phyloP scores from a whole-genome alignment of 78 protist genomes.

The Dictyostelium capitatum region DNA sequence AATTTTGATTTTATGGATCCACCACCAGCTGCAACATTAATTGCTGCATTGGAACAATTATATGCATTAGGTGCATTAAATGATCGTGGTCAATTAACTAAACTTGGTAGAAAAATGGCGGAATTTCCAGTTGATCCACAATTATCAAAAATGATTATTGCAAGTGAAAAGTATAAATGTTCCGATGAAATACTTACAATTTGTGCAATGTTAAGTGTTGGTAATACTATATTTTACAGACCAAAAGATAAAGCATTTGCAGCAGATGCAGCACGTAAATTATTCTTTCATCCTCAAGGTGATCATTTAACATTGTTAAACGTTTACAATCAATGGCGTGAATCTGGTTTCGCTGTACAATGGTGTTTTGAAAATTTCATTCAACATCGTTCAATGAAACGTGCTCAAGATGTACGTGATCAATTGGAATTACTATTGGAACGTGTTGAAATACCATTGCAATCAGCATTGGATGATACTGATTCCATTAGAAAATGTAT shows the following conservation, averaged over 20 bases:
- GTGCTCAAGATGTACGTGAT: slow-evolving; percentile 97
- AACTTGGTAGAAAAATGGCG: slow-evolving; percentile 98
- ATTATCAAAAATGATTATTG: slow-evolving; percentile 92
- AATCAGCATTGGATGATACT: slow-evolving; percentile 46
- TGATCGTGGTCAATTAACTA: slow-evolving; percentile 98
- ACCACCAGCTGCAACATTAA: slow-evolving; percentile 99
- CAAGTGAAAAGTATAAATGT: slow-evolving; percentile 81
- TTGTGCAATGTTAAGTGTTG: slow-evolving; percentile 95
- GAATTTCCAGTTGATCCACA: slow-evolving; percentile 98
- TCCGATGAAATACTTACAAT: slow-evolving; percentile 84
- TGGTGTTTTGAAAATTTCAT: slow-evolving; percentile 98
- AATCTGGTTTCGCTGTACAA: slow-evolving; percentile 86
- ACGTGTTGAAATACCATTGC: slow-evolving; percentile 90
- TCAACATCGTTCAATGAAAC: slow-evolving; percentile 94
- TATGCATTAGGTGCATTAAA: slow-evolving; percentile 97
- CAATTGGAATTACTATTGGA: slow-evolving; percentile 93
- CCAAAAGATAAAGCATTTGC: slow-evolving; percentile 92
- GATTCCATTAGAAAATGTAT: slow-evolving; percentile 90
- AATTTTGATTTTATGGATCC: slow-evolving; percentile 99
- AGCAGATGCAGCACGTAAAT: slow-evolving; percentile 90
- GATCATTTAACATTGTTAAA: slow-evolving; percentile 96
- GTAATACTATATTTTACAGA: slow-evolving; percentile 92
- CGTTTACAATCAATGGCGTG: slow-evolving; percentile 95
- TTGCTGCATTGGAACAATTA: slow-evolving; percentile 97
- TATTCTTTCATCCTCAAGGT: slow-evolving; percentile 88